Evolutionary conservation across 352 stramenopile species (phyloP).

Genomic region (Lagenidium giganteum): DNA sequence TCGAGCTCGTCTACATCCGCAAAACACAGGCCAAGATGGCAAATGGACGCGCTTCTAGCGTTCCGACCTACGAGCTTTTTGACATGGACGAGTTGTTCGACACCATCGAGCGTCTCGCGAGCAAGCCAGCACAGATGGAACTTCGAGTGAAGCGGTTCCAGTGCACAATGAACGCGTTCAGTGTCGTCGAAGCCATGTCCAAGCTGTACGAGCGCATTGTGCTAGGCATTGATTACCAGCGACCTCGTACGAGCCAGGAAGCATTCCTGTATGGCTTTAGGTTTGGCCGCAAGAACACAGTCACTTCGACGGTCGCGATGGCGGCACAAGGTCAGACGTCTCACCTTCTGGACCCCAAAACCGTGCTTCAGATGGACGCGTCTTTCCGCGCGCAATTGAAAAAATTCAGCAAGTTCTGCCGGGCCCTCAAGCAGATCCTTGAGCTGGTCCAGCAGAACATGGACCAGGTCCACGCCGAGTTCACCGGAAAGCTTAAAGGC

Average conservation of each 20-base stretch:
- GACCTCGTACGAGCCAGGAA: slow-evolving; percentile 38
- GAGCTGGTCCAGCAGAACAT: slow-evolving; percentile 58
- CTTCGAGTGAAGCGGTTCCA: slow-evolving; percentile 51
- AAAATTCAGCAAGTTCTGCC: slow-evolving; percentile 55
- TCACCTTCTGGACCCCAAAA: slow-evolving; percentile 34
- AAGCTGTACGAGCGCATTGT: slow-evolving; percentile 63
- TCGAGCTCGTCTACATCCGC: slow-evolving; percentile 61
- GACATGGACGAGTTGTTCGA: slow-evolving; percentile 54
- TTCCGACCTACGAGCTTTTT: slow-evolving; percentile 51
- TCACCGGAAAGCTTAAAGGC: slow-evolving; percentile 40
- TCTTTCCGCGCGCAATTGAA: slow-evolving; percentile 42
- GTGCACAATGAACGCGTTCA: slow-evolving; percentile 45
- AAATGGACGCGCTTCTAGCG: no score
- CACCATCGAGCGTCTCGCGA: slow-evolving; percentile 33
- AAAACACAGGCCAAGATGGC: slow-evolving; percentile 34
- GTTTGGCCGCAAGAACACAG: slow-evolving; percentile 49
- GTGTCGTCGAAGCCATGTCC: slow-evolving; percentile 49
- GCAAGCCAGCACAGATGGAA: slow-evolving; percentile 43
- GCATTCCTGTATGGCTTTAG: slow-evolving; percentile 67
- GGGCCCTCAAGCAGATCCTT: slow-evolving; percentile 39
- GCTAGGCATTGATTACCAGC: slow-evolving; percentile 56
- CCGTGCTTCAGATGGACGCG: slow-evolving; percentile 35
- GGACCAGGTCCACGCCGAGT: slow-evolving; percentile 40
- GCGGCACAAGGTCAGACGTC: slow-evolving; percentile 20
- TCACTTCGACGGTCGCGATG: slow-evolving; percentile 28